phyloP scores from a whole-genome alignment of 257 asterid species.

The Henckelia pumila region DNA sequence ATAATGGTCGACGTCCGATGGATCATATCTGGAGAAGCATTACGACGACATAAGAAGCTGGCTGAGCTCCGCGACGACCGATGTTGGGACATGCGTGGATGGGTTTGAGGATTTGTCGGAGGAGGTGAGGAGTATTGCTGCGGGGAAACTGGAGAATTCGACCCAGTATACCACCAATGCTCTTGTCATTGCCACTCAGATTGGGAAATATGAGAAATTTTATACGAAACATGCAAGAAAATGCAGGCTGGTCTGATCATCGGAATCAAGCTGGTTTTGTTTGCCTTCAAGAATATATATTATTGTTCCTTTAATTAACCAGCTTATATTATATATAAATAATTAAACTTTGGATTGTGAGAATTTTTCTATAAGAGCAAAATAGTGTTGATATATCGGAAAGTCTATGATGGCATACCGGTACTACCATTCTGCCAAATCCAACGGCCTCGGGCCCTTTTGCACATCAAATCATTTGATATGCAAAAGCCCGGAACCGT shows the following conservation, averaged over 20 bases:
- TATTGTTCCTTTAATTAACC: neutral
- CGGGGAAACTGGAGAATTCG: conserved; percentile 7
- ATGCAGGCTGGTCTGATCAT: too few relatives aligned
- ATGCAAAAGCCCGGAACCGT: too few relatives aligned
- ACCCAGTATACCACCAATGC: neutral
- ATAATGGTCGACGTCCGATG: neutral
- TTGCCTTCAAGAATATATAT: too few relatives aligned
- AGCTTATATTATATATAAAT: too few relatives aligned
- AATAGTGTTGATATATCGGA: too few relatives aligned
- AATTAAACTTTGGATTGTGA: too few relatives aligned
- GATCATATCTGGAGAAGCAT: neutral
- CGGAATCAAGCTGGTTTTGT: too few relatives aligned
- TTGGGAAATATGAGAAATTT: neutral
- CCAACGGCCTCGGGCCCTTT: too few relatives aligned
- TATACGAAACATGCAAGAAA: too few relatives aligned
- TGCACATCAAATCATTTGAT: too few relatives aligned
- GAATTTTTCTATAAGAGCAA: neutral
- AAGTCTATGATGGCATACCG: too few relatives aligned
- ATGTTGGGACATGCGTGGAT: conserved; percentile 24
- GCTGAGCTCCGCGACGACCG: conserved; percentile 18
- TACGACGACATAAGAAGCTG: neutral
- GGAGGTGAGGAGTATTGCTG: neutral
- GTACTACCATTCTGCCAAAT: too few relatives aligned
- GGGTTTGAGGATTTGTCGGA: conserved; percentile 15
- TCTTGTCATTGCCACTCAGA: neutral